phyloP scores from a whole-genome alignment of 2,329 filamentous ascomycete genomes.

The Lithohypha guttulata region DNA sequence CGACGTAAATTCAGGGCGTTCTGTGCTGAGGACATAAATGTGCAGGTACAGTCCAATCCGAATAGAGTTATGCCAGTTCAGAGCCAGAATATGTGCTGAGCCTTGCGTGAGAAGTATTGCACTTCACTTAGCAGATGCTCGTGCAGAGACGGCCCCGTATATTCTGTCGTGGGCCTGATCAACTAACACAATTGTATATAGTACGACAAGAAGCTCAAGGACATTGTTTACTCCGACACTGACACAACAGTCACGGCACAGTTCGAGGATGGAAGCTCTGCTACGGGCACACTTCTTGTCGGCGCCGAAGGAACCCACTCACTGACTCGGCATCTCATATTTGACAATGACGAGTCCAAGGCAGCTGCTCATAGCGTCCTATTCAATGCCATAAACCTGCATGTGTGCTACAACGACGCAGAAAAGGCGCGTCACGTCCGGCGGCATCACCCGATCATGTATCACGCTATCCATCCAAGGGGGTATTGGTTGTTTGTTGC shows the following conservation, averaged over 20 bases:
- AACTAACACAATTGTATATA: not conserved
- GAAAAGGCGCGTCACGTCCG: conserved; percentile 21
- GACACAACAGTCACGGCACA: conserved; percentile 18
- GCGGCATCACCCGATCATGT: conserved; percentile 18
- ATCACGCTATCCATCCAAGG: conserved; percentile 15
- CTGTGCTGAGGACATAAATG: conserved; percentile 20
- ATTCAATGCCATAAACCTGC: conserved; percentile 21
- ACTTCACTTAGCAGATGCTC: no score
- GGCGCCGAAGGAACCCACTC: conserved; percentile 24
- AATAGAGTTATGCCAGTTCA: no score
- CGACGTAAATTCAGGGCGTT: conserved; percentile 23
- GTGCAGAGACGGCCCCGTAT: not conserved
- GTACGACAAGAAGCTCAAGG: conserved; percentile 19
- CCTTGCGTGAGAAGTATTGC: no score
- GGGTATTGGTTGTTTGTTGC: conserved; percentile 16
- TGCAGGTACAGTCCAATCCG: conserved; percentile 10
- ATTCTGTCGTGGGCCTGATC: not conserved
- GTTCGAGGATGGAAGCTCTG: conserved; percentile 16
- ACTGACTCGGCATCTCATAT: conserved; percentile 14
- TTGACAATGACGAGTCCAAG: conserved; percentile 15
- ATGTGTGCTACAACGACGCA: conserved; percentile 20
- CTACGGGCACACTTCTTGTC: conserved; percentile 19
- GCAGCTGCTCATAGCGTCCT: conserved; percentile 12
- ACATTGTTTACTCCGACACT: conserved; percentile 16
- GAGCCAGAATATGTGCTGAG: no score